Evolutionary conservation across 208 protist genomes (phyloP), one percentile per base, ranked within the genome.

Genomic region (Pavlovales sp.): DNA sequence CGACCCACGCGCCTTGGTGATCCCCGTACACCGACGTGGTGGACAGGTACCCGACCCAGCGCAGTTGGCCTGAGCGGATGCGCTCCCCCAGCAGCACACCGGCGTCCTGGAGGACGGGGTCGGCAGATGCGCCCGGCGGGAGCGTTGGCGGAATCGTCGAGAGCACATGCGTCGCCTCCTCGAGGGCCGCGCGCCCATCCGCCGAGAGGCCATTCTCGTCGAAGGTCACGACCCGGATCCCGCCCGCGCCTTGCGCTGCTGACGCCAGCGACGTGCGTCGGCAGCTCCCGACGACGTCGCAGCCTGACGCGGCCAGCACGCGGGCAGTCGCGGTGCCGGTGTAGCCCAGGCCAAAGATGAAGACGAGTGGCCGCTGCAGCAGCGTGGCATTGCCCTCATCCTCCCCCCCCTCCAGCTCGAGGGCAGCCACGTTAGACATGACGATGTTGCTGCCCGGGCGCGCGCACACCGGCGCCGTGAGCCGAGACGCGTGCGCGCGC

Each of bases 11-110:
- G 28, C 90, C 90, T 40, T 88, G 66, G 41, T 90, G 76, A 44
- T 92, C 90, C 39, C 90, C 90, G 76, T 92, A 92, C 37, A 90
- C 88, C 8, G 32, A 38, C 28, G 83, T 86, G n/a, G 88, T 92
- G 8, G 88, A 90, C 20, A 92, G 77, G 84, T 91, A 92, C 20
- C 90, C 90, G 18, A 76, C 71, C 90, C 90, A 91, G 39, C 41
- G 84, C 22, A 84, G 78, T 4, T 79, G 34, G 11, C 28, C 46
- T 1, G 28, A n/a, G 36, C 32, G 20, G 32, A 20, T 26, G 75
- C 32, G 8, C 36, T 0, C 28, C n/a, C 2, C 10, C 44, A 89
- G 2, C 4, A n/a, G 32, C 10, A 20, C 75, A 1, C 30, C 36
- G 34, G 79, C 66, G 36, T 47, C 30, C 86, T 5, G n/a, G 42